Conservation (phyloP, 148 eudicot species). For the Rheum nobile region DNA sequence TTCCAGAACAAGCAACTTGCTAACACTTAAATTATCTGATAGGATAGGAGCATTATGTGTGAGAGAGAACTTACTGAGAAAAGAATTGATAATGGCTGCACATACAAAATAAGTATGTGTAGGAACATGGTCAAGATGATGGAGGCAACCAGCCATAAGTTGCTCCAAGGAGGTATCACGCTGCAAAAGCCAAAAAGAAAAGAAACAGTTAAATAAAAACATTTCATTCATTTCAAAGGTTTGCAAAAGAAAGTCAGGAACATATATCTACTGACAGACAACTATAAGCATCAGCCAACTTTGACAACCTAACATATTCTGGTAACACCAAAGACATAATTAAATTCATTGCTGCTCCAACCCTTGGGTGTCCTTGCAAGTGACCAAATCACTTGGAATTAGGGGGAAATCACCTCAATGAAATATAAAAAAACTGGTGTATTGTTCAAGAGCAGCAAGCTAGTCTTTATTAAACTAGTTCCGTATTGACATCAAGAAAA, state of each 20-base stretch:
- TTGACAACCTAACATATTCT: background rate
- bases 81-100: constrained; percentile 71
- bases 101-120: constrained; percentile 80
- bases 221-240: background rate
- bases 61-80: constrained; percentile 68
- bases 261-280: background rate
- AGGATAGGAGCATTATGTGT: constrained; percentile 1
- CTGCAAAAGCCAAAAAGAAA: constrained; percentile 27
- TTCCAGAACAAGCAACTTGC: background rate
- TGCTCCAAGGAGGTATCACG: constrained; percentile 92
- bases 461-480: background rate
- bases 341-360: background rate
- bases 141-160: constrained; percentile 90
- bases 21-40: background rate
- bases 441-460: background rate
- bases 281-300: background rate
- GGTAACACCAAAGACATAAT: background rate
- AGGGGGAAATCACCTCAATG: background rate
- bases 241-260: background rate
- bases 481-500: background rate
- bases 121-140: constrained; percentile 82
- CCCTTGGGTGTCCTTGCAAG: background rate
- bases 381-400: background rate
- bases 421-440: background rate
- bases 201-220: constrained; percentile 4